These are phyloP conservation scores for Candolleomyces efflorescens DNA, from an alignment of 768 basidiomycete genomes.

Conservation along the genomic window DNA sequence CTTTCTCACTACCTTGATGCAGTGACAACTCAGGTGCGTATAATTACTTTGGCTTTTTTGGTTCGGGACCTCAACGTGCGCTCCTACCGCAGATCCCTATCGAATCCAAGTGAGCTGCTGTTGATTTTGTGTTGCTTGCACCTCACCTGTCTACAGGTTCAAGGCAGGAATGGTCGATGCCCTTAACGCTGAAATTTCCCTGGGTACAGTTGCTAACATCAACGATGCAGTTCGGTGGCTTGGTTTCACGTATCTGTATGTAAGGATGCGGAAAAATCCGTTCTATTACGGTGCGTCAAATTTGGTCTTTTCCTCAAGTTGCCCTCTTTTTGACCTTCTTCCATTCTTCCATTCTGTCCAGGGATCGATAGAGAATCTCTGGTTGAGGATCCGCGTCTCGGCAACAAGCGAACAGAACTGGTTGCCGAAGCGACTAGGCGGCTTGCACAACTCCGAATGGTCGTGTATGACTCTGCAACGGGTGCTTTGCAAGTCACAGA, in stretches of 20 bases:
- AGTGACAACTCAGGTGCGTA: conserved; percentile 75
- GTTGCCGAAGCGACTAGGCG: conserved; percentile 60
- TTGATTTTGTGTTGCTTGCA: conserved; percentile 1
- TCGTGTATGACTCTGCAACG: conserved; percentile 58
- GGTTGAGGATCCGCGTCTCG: conserved; percentile 68
- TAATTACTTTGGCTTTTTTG: background rate
- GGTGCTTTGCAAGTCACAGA: conserved; percentile 76
- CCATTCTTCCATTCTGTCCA: conserved; percentile 21
- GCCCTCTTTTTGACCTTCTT: background rate
- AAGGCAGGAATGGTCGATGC: conserved; percentile 81
- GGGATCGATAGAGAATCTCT: conserved; percentile 71
- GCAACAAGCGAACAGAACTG: conserved; percentile 63
- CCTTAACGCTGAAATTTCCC: conserved; percentile 90
- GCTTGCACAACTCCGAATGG: conserved; percentile 75
- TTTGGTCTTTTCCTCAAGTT: background rate
- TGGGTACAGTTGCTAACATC: conserved; percentile 89
- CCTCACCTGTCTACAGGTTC: conserved; percentile 45
- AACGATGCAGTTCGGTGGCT: conserved; percentile 91
- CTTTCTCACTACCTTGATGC: conserved; percentile 86
- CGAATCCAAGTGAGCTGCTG: conserved; percentile 76
- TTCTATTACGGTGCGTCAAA: conserved; percentile 66
- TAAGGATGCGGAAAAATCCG: conserved; percentile 92
- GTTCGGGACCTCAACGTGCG: background rate
- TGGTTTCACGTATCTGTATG: conserved; percentile 95
- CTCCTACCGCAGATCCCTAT: conserved; percentile 69